Percentiles rank a stretch among this genome's conserved stretches.
These are phyloP conservation scores for Hsuehochloa calcarea DNA, from an alignment of 176 grass and related monocot species.

Conservation along the genomic window DNA sequence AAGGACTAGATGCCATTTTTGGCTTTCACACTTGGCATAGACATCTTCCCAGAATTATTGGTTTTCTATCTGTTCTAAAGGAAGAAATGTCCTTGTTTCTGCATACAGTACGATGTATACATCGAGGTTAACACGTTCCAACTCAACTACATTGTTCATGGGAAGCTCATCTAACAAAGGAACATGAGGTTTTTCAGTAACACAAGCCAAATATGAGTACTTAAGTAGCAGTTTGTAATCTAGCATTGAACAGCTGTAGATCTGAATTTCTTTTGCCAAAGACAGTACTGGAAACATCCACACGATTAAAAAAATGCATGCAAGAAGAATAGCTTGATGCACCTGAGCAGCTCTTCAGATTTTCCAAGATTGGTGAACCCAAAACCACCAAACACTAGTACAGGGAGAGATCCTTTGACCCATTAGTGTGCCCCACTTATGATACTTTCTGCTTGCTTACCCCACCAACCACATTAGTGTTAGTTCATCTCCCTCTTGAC, in stretches of 20 bases:
- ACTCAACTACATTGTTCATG: conserved; percentile 1
- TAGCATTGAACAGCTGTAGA: background rate
- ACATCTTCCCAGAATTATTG: conserved; percentile 27
- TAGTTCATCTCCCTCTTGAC: conserved; percentile 92
- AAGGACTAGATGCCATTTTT: conserved; percentile 15
- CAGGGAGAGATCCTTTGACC: conserved; percentile 8
- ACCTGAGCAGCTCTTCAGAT: conserved; percentile 10
- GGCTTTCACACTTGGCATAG: conserved; percentile 17
- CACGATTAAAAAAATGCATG: conserved; percentile 16
- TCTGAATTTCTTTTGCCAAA: background rate
- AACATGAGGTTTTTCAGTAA: background rate
- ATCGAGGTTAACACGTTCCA: background rate
- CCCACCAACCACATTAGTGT: conserved; percentile 59
- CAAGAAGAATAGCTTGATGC: conserved; percentile 15
- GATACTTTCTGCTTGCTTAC: conserved; percentile 56
- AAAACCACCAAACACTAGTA: conserved; percentile 56
- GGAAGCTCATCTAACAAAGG: conserved; percentile 37
- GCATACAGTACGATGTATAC: background rate
- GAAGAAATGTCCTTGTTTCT: conserved; percentile 18
- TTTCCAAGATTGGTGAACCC: conserved; percentile 76
- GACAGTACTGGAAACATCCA: conserved; percentile 15
- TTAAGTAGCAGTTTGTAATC: background rate
- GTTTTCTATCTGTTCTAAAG: conserved; percentile 17
- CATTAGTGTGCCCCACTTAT: background rate
- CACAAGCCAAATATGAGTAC: conserved; percentile 5